Evolutionary conservation across 352 stramenopile species (phyloP), one percentile per base, ranked within the genome.

Genomic region (Globisporangium yorkense): DNA sequence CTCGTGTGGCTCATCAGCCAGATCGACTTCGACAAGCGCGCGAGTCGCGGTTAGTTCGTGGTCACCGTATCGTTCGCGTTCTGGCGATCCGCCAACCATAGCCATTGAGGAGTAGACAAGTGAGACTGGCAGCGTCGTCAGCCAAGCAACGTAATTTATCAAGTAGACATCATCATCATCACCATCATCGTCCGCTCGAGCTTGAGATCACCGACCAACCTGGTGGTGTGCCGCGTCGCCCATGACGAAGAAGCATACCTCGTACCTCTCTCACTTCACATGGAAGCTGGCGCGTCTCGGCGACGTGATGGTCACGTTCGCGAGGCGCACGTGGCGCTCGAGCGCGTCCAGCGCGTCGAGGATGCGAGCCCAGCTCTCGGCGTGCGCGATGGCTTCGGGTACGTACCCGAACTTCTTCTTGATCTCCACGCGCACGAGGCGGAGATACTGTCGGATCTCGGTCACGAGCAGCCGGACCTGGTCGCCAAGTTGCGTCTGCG

Each of bases 361-460:
- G 51, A 90, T 84, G 35, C 67, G 66, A 18, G 69, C 45, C 80
- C 80, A 92, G 59, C 62, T 76, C 24, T 87, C 70, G 16, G 73
- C 66, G 57, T 89, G 77, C 0, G 78, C 67, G 54, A 92, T 89
- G 15, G 80, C 69, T n/a, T 90, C 80, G 7, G 80, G 83, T n/a
- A 90, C 58, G 59, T 90, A 88, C 13, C 80, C 80, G 50, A 90
- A 92, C 54, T 90, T 89, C 49, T 76, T 76, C 59, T 86, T 85
- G 65, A 88, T 88, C 63, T 90, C 80, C n/a, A 62, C 57, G 9
- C 80, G 76, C 51, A 89, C 77, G 44, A 88, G 61, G 29, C 79
- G 72, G 59, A 90, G 58, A 41, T 88, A 89, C 57, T 89, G 78
- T 24, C 75, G 78, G 43, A 90, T 70, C 51, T 90, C 77, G 3